Percentiles rank a stretch among this genome's conserved stretches.
Conservation (phyloP, 164 flowering plant genomes). For the Malania oleifera region DNA sequence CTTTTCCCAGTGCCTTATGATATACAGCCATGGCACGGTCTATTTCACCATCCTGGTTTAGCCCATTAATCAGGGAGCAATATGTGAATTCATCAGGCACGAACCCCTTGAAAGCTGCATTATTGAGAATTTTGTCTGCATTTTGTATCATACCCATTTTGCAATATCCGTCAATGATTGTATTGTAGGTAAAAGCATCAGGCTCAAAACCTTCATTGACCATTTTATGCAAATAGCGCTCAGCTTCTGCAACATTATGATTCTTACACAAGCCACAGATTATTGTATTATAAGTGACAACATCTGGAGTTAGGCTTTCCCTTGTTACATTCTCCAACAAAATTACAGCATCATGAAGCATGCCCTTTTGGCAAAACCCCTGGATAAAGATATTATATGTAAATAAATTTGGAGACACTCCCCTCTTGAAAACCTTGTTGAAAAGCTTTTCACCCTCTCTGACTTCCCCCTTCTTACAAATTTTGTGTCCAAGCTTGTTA, state of each 20-base stretch:
- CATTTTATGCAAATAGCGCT: conserved; percentile 61
- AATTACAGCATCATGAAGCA: conserved; percentile 35
- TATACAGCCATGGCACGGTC: conserved; percentile 55
- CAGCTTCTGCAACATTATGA: conserved; percentile 60
- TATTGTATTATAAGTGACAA: conserved; percentile 71
- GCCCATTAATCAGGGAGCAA: conserved; percentile 66
- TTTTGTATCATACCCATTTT: conserved; percentile 51
- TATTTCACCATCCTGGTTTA: conserved; percentile 61
- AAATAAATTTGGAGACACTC: conserved; percentile 61
- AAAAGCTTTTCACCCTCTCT: conserved; percentile 63
- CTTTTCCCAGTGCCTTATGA: conserved; percentile 49
- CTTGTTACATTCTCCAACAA: conserved; percentile 36
- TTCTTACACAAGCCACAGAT: conserved; percentile 75
- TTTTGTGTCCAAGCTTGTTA: conserved; percentile 65
- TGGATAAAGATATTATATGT: conserved; percentile 72
- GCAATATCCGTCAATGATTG: conserved; percentile 75
- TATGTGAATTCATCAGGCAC: conserved; percentile 69
- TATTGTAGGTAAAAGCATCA: conserved; percentile 73
- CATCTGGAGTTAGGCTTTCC: conserved; percentile 62
- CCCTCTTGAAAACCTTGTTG: conserved; percentile 70
- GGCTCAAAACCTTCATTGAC: conserved; percentile 68
- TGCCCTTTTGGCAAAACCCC: conserved; percentile 57
- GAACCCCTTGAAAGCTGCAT: conserved; percentile 71
- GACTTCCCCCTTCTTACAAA: conserved; percentile 61
- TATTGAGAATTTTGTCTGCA: conserved; percentile 57